These are phyloP conservation scores for Thermomyces lanuginosus DNA, from an alignment of 2,329 filamentous ascomycete genomes.

Conservation along the genomic window DNA sequence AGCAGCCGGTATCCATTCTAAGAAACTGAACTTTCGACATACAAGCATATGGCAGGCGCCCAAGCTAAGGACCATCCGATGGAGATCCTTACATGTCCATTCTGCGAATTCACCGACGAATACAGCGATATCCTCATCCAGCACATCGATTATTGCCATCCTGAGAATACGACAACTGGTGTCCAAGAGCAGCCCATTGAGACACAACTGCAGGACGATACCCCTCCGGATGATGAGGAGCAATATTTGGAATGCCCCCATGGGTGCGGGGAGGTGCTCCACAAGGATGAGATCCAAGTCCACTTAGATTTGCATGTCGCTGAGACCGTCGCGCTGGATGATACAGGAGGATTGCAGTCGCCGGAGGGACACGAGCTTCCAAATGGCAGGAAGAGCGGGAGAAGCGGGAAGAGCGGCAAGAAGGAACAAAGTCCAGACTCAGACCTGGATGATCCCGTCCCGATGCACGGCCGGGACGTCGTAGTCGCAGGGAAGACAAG, in stretches of 20 bases:
- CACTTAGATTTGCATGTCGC: slow-evolving; percentile 45
- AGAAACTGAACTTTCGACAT: too few species aligned
- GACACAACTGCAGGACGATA: neutral
- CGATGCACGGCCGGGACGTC: too few species aligned
- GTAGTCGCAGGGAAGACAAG: too few species aligned
- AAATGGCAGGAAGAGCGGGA: too few species aligned
- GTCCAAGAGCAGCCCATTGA: neutral
- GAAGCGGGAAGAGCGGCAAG: slow-evolving; percentile 2
- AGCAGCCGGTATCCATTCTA: too few species aligned
- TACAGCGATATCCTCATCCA: slow-evolving; percentile 25
- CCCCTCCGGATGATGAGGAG: slow-evolving; percentile 6
- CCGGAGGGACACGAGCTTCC: too few species aligned
- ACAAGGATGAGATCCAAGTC: slow-evolving; percentile 36
- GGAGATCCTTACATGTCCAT: slow-evolving; percentile 23
- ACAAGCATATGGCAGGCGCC: too few species aligned
- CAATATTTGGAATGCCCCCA: slow-evolving; percentile 40
- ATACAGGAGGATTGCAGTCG: slow-evolving; percentile 11
- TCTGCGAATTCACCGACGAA: slow-evolving; percentile 28
- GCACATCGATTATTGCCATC: slow-evolving; percentile 31
- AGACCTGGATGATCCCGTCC: too few species aligned
- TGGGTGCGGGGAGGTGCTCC: slow-evolving; percentile 44
- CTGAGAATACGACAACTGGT: slow-evolving; percentile 18
- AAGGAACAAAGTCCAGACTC: slow-evolving; percentile 1
- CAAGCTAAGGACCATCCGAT: too few species aligned
- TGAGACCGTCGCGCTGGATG: slow-evolving; percentile 31